phyloP scores from a whole-genome alignment of 2,329 filamentous ascomycete genomes.

The Aspergillus amoenus region DNA sequence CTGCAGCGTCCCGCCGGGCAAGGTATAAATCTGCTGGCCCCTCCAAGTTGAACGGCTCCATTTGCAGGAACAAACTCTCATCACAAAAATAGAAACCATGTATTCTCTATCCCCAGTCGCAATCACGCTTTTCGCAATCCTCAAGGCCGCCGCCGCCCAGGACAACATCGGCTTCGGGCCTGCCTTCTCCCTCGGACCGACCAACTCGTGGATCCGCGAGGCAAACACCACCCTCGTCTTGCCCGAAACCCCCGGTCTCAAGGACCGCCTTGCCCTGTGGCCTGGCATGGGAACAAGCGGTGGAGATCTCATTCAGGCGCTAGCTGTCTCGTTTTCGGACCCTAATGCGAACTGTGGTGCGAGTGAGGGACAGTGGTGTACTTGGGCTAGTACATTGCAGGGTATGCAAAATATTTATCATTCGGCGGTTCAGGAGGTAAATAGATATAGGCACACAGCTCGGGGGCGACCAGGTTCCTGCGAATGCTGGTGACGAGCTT shows the following conservation, averaged over 20 bases:
- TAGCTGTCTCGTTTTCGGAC: slow-evolving; percentile 30
- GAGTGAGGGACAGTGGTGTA: slow-evolving; percentile 32
- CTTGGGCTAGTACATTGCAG: slow-evolving; percentile 33
- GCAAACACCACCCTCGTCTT: slow-evolving; percentile 32
- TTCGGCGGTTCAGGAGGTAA: too few relatives aligned
- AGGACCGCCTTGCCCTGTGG: slow-evolving; percentile 33
- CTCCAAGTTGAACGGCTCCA: too few relatives aligned
- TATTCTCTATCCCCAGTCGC: not conserved
- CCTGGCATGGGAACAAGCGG: slow-evolving; percentile 35
- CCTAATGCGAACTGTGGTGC: slow-evolving; percentile 33
- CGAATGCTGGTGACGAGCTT: slow-evolving; percentile 25
- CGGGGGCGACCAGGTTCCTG: slow-evolving; percentile 28
- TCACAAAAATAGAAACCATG: too few relatives aligned
- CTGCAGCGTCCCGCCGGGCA: too few relatives aligned
- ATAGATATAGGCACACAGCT: slow-evolving; percentile 18
- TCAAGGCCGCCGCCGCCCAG: slow-evolving; percentile 17
- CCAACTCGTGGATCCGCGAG: slow-evolving; percentile 32
- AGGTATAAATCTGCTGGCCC: too few relatives aligned
- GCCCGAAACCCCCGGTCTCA: slow-evolving; percentile 25
- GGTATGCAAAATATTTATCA: slow-evolving; percentile 3
- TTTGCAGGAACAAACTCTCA: too few relatives aligned
- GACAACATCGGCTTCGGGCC: slow-evolving; percentile 29
- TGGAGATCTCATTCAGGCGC: slow-evolving; percentile 33
- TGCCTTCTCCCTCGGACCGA: slow-evolving; percentile 32
- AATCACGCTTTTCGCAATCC: slow-evolving; percentile 13